Percentiles rank a stretch among this genome's conserved stretches.
Conservation (phyloP, 2,329 filamentous ascomycete genomes). For the Colletotrichum sp. region DNA sequence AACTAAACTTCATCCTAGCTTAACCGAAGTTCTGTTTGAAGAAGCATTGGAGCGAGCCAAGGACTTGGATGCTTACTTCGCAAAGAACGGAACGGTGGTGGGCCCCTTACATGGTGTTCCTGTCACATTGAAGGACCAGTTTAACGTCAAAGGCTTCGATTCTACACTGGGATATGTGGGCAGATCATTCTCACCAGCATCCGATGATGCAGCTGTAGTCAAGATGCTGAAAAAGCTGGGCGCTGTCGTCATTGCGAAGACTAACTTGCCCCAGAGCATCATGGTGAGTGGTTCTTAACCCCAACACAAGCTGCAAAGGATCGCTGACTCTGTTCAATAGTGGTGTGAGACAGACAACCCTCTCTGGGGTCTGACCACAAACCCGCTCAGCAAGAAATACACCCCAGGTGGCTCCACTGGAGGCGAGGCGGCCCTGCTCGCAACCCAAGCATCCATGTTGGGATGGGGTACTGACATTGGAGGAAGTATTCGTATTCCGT, state of each 20-base stretch:
- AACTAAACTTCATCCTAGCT: slow-evolving; percentile 12
- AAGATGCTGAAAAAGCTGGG: slow-evolving; percentile 61
- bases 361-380: slow-evolving; percentile 65
- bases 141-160: slow-evolving; percentile 57
- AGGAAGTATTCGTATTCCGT: slow-evolving; percentile 43
- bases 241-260: slow-evolving; percentile 70
- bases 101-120: slow-evolving; percentile 63
- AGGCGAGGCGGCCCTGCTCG: slow-evolving; percentile 51
- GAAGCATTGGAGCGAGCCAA: slow-evolving; percentile 30
- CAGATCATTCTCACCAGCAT: slow-evolving; percentile 51
- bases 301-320: background rate
- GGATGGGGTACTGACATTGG: slow-evolving; percentile 48
- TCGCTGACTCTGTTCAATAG: slow-evolving; percentile 29
- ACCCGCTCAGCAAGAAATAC: slow-evolving; percentile 64
- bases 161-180: slow-evolving; percentile 57
- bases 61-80: slow-evolving; percentile 44
- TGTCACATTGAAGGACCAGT: slow-evolving; percentile 62
- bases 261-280: slow-evolving; percentile 68
- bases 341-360: slow-evolving; percentile 44
- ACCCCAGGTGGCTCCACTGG: slow-evolving; percentile 70
- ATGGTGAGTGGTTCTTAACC: slow-evolving; percentile 41
- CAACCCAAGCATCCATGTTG: slow-evolving; percentile 42
- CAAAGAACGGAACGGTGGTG: slow-evolving; percentile 40
- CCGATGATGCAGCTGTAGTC: slow-evolving; percentile 61
- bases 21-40: slow-evolving; percentile 52